Evolutionary conservation across 495 filamentous ascomycete genomes (phyloP).

Genomic region (Aspergillus nidulans): DNA sequence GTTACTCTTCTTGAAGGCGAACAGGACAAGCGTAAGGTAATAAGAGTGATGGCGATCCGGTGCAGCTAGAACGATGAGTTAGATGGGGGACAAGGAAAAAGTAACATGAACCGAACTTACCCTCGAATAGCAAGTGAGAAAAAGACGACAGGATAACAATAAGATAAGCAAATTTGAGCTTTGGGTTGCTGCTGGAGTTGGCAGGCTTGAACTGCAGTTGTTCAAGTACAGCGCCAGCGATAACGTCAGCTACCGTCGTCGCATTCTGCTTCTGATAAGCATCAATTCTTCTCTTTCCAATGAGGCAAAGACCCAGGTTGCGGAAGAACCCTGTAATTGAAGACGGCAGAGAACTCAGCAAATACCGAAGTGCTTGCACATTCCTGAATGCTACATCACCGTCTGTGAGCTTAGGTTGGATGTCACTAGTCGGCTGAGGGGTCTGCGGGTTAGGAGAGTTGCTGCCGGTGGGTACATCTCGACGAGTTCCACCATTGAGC

Average conservation of each 20-base stretch:
- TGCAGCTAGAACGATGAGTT: constrained; percentile 27
- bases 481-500: constrained; percentile 15
- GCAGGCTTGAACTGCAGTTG: constrained; percentile 54
- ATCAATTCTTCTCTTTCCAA: constrained; percentile 67
- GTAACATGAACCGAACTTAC: constrained; percentile 24
- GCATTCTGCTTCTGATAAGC: constrained; percentile 60
- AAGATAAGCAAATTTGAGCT: constrained; percentile 67
- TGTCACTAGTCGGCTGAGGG: constrained; percentile 36
- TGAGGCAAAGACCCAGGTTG: constrained; percentile 70
- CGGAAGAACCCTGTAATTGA: constrained; percentile 75
- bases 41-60: constrained; percentile 57
- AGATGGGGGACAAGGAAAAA: constrained; percentile 4
- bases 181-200: constrained; percentile 35
- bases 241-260: constrained; percentile 66
- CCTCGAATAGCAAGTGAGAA: constrained; percentile 74
- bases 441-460: constrained; percentile 20
- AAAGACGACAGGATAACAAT: constrained; percentile 73
- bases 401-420: constrained; percentile 38
- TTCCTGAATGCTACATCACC: constrained; percentile 66
- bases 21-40: constrained; percentile 72
- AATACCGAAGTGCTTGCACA: constrained; percentile 65
- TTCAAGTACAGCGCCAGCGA: constrained; percentile 65
- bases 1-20: constrained; percentile 76
- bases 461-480: constrained; percentile 17
- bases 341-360: constrained; percentile 69